Conservation (phyloP, 495 filamentous ascomycete genomes). For the Neurospora pannonica region DNA sequence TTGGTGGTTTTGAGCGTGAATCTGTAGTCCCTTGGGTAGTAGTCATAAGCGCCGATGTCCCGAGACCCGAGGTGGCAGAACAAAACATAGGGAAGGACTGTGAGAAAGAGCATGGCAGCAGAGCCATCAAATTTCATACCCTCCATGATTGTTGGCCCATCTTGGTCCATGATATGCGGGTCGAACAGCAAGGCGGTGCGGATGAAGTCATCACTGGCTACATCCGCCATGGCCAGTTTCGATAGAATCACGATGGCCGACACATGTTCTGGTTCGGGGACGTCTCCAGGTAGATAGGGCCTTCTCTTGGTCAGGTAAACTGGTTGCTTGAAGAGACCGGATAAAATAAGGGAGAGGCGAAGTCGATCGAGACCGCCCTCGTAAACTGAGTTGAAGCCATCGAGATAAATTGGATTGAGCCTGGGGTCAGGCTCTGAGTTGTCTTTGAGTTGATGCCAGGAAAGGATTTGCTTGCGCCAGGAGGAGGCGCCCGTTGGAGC, state of each 20-base stretch:
- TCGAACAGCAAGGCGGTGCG: not conserved
- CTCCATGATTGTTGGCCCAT: too few species aligned
- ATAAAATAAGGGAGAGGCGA: not conserved
- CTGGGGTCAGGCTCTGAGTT: too few species aligned
- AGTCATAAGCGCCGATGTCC: not conserved
- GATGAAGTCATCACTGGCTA: too few species aligned
- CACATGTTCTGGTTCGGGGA: not conserved
- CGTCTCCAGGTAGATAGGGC: not conserved
- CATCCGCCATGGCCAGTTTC: not conserved
- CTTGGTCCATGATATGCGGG: not conserved
- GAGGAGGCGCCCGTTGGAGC: too few species aligned
- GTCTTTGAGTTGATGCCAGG: too few species aligned
- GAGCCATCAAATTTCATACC: not conserved
- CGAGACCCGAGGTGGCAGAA: not conserved
- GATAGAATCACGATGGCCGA: not conserved
- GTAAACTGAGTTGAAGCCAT: not conserved
- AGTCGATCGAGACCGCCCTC: not conserved
- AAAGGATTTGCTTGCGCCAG: too few species aligned
- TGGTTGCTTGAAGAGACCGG: not conserved
- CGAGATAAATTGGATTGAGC: not conserved
- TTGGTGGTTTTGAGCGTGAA: not conserved
- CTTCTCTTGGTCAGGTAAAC: not conserved
- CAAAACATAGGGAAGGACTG: not conserved
- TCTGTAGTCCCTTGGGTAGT: not conserved
- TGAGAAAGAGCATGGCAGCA: not conserved